Evolutionary conservation across 2,329 filamentous ascomycete genomes (phyloP), one percentile per base, ranked within the genome.

Genomic region (Phaeophleospora eucalypticola): DNA sequence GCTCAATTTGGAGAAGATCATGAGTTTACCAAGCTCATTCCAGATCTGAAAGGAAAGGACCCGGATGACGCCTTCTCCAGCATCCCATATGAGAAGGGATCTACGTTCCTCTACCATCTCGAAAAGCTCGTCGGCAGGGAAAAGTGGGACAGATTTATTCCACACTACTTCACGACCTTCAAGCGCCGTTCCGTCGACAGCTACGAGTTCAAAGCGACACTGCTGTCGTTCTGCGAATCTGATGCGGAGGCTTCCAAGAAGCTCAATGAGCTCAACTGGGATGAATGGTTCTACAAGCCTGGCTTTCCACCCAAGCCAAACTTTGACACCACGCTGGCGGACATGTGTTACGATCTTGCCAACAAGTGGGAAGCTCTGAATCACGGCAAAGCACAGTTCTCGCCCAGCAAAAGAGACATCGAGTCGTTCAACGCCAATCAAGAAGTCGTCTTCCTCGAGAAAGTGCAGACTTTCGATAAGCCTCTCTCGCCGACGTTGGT

Each of bases 131-230:
- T 97, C 3, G 87, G 89, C 29, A 85, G 87, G 51, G 77, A 84
- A n/a, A 86, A 86, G 65, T 98, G 93, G 72, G 88, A 97, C 75
- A 86, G 83, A 59, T 98, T 97, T 69, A 96, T 97, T 62, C 89
- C 90, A 14, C 83, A 95, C 68, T 96, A 97, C 73, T 97, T 97
- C 67, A 82, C 78, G 21, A 87, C 80, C 33, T 97, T 86, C 80
- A 83, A 86, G 47, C 80, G 81, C 63, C 91, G 89, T 68, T 95
- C 89, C 2, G 78, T 98, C 6, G 89, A 96, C 69, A 94, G 88
- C 2, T 95, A 87, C 60, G 88, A 97, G 62, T 98, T 98, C 79
- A 95, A 91, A 66, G 76, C 84, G 41, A 94, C 88, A 1, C 83
- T 96, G 43, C 66, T 95, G 29, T 80, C 86, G 53, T 97, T 95